A percentile compares a stretch with the other conserved stretches of the same genome.
Conservation (phyloP, 331 rosid species). For the Cydonia oblonga region DNA sequence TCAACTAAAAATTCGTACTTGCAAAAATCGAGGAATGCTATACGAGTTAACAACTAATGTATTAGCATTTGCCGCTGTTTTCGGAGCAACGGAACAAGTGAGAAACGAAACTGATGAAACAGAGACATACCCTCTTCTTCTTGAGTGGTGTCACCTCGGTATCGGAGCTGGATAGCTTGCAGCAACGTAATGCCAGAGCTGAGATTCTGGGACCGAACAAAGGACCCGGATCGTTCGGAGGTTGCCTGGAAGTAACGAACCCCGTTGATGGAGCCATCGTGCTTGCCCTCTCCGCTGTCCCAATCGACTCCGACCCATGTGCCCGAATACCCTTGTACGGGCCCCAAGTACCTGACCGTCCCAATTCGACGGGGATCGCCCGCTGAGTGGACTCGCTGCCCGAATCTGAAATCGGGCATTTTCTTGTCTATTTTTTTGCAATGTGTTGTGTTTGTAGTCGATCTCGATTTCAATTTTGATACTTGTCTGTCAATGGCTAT, state of each 20-base stretch:
- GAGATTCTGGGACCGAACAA: slow-evolving; percentile 60
- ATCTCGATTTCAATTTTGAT: too few species aligned
- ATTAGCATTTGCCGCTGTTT: not conserved
- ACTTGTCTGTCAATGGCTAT: too few species aligned
- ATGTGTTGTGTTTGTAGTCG: not conserved
- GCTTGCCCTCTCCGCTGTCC: slow-evolving; percentile 72
- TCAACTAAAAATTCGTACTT: not conserved
- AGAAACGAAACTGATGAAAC: not conserved
- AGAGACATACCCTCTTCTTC: slow-evolving; percentile 77
- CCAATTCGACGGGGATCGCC: slow-evolving; percentile 62
- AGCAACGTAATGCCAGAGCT: slow-evolving; percentile 56
- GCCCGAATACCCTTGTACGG: slow-evolving; percentile 58
- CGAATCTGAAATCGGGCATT: slow-evolving; percentile 47
- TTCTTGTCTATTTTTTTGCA: slow-evolving; percentile 3
- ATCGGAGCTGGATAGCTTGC: slow-evolving; percentile 67
- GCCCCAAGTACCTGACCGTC: slow-evolving; percentile 57
- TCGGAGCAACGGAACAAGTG: not conserved
- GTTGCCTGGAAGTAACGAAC: slow-evolving; percentile 59
- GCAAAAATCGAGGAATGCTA: not conserved
- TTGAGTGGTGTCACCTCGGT: slow-evolving; percentile 51
- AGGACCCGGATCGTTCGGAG: slow-evolving; percentile 54
- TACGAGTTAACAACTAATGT: too few species aligned
- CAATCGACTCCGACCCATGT: slow-evolving; percentile 88
- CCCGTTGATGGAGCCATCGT: slow-evolving; percentile 77
- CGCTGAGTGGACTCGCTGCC: slow-evolving; percentile 57